Percentiles rank a stretch among this genome's conserved stretches.
phyloP scores from a whole-genome alignment of 2,329 filamentous ascomycete species.

The Xylaria sp. region DNA sequence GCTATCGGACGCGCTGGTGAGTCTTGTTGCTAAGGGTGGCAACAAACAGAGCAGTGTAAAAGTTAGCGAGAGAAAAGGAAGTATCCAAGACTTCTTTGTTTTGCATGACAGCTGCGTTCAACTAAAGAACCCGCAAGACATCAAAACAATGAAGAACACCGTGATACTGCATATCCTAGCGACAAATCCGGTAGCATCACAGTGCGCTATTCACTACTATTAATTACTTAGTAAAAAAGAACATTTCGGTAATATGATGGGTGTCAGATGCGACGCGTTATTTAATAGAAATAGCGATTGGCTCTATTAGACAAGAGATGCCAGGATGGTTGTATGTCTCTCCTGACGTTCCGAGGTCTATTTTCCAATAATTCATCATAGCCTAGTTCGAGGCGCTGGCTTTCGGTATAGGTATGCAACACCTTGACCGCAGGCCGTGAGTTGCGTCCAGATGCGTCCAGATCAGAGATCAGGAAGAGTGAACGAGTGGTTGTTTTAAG shows the following conservation, averaged over 20 bases:
- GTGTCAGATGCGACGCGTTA: not conserved
- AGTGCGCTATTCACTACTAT: not conserved
- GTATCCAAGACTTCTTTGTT: conserved; percentile 22
- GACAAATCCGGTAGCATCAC: conserved; percentile 13
- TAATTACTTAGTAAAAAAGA: no score
- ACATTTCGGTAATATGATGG: not conserved
- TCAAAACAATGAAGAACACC: conserved; percentile 16
- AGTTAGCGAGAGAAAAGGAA: not conserved
- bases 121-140: conserved; percentile 20
- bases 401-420: not conserved
- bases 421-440: not conserved
- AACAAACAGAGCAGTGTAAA: not conserved
- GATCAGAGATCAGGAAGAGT: not conserved
- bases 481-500: not conserved
- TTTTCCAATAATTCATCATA: not conserved
- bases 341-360: conserved; percentile 6
- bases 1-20: not conserved
- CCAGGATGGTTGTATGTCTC: not conserved
- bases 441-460: not conserved
- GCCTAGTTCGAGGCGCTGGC: not conserved
- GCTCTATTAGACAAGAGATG: not conserved
- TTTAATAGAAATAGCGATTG: not conserved
- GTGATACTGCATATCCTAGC: not conserved
- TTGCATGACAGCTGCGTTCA: conserved; percentile 19
- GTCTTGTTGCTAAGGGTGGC: not conserved